Evolutionary conservation across 495 filamentous ascomycete genomes (phyloP), one percentile per base, ranked within the genome.

Genomic region (Aspergillus saccharolyticus): DNA sequence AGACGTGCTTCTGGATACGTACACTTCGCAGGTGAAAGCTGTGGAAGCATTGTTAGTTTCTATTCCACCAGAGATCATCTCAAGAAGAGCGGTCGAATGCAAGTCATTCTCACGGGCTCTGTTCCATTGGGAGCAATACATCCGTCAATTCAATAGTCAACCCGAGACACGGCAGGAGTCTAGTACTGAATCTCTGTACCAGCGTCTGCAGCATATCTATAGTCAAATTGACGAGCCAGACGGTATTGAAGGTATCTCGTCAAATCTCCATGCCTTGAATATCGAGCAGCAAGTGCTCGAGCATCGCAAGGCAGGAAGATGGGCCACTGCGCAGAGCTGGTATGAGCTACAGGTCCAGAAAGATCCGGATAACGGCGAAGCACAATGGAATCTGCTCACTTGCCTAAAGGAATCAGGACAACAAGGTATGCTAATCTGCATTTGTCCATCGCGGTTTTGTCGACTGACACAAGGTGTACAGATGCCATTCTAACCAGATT

Each of bases 241-340:
- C 70, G 92, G 95, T 0, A 87, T 99, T 44, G 91, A 96, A 66
- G 94, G 94, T 6, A 89, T 99, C 48, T 96, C 93, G 10, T 84
- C 88, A 5, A 85, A 94, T 65, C 70, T 97, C 21, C 85, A 87
- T 51, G 84, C 87, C 10, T 76, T 97, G 18, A 86, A 91, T 56
- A 83, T 96, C 53, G 89, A 96, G 46, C 92, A 97, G 65, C 92
- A 99, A 63, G 84, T 96, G 33, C 76, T 96, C 52, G 91, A 92
- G 61, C 91, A 97, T 68, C 83, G 86, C 39, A 97, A 95, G 66
- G 89, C 90, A 39, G 93, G 91, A n/a, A 81, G 92, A 66, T 99
- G 92, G 94, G 89, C 89, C n/a, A 90, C 94, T 50, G 95, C 90
- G 44, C 93, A 97, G 74, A 94, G 88, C 62, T 99, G 94, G 94